These are phyloP conservation scores for Pseudopithomyces maydicus DNA, from an alignment of 2,329 filamentous ascomycete genomes.

Conservation along the genomic window DNA sequence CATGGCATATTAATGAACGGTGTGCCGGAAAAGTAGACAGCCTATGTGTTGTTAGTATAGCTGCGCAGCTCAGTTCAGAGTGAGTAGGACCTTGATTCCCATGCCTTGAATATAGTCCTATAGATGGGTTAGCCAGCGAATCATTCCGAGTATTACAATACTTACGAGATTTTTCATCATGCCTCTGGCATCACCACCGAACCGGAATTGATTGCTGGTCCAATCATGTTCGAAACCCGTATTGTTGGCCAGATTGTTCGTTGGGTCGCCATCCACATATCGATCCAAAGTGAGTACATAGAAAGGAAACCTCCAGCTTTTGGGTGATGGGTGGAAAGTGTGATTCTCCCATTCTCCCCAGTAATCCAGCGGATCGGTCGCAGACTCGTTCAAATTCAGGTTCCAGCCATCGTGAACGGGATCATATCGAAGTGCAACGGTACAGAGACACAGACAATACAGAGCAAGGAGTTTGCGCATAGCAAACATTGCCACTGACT, in stretches of 20 bases:
- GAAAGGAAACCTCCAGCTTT: conserved; percentile 69
- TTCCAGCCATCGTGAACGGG: conserved; percentile 60
- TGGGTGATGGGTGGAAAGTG: conserved; percentile 59
- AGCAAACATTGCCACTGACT: conserved; percentile 20
- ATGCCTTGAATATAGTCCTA: conserved; percentile 67
- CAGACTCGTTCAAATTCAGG: conserved; percentile 63
- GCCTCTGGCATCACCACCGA: conserved; percentile 65
- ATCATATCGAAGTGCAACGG: conserved; percentile 49
- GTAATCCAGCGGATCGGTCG: conserved; percentile 63
- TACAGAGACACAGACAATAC: conserved; percentile 17
- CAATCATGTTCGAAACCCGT: conserved; percentile 66
- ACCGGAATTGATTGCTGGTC: conserved; percentile 65
- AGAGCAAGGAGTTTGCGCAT: conserved; percentile 16
- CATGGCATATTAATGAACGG: conserved; percentile 69
- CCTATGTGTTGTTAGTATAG: conserved; percentile 43
- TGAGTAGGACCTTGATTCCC: conserved; percentile 60
- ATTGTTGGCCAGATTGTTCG: conserved; percentile 66
- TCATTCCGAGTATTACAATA: not conserved
- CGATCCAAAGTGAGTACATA: conserved; percentile 69
- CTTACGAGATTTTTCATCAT: conserved; percentile 58
- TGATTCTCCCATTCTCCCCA: conserved; percentile 61
- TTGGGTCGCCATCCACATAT: conserved; percentile 68
- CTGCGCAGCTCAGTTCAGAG: conserved; percentile 11
- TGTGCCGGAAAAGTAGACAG: conserved; percentile 67
- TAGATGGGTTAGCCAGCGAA: not conserved